Base-by-base conservation (phyloP, 495 filamentous ascomycete species). In the Achaetomiella virescens region DNA sequence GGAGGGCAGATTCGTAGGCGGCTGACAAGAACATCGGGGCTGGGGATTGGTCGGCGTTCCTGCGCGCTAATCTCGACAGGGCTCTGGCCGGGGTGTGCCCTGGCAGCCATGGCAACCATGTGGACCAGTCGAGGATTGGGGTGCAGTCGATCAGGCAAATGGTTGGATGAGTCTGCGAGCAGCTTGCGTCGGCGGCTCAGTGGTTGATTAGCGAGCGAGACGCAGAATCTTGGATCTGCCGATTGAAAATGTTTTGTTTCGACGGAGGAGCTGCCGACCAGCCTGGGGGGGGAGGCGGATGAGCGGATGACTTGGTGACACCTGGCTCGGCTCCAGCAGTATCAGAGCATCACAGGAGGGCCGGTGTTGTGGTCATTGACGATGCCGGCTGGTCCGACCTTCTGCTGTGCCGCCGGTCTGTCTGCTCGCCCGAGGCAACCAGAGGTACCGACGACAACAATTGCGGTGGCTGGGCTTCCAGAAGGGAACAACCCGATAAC, bases 11-110 rank as follows among this genome's bases (percentile, higher is more conserved):
- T 36, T 53, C 21, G 27, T 14, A n/a, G 41, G 57, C 54, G 54
- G 64, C 62, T 55, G 56, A 50, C 54, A 40, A 24, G 29, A 60
- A 50, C 45, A 66, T 59, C 46, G 55, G 52, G 52, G 58, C 57
- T 57, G 43, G 57, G 60, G 66, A 67, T 70, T 67, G 67, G 68
- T 53, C 61, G 43, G 49, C 18, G 24, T 44, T 61, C 62, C 65
- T 65, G 68, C 64, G 61, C 60, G 54, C 62, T 59, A 67, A 71
- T 71, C 64, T 69, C 61, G 62, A 58, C 61, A 67, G 64, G 68
- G 68, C 54, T 56, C 38, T 37, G 52, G 57, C 54, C 25, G 43
- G 60, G 57, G 52, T 27, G 24, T 41, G n/a, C 61, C 65, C 61
- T 50, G 57, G 47, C 55, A 29, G 24, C 65, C 63, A 65, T 63